These are phyloP conservation scores for Xanthoconium purpureum DNA, from an alignment of 768 basidiomycete genomes.

Conservation along the genomic window DNA sequence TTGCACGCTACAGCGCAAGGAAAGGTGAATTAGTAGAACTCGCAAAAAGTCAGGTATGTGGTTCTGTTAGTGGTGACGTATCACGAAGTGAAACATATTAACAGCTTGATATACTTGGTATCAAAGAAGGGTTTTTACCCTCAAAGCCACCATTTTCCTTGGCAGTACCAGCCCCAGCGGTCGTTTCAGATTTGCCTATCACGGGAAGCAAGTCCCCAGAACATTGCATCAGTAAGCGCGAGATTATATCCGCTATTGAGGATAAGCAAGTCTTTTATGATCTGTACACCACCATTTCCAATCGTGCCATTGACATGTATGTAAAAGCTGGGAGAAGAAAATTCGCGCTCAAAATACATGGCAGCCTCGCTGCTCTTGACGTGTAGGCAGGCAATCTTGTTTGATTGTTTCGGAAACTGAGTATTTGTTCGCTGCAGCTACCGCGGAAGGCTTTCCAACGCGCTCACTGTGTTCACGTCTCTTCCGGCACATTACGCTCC, in stretches of 20 bases:
- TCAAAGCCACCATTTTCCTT: constrained; percentile 67
- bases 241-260: constrained; percentile 56
- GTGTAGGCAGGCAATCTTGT: constrained; percentile 52
- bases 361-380: constrained; percentile 84
- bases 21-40: constrained; percentile 90
- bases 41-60: constrained; percentile 76
- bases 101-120: constrained; percentile 85
- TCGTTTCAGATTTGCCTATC: constrained; percentile 12
- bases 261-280: constrained; percentile 68
- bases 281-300: constrained; percentile 70
- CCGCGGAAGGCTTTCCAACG: constrained; percentile 59
- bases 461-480: constrained; percentile 69
- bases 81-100: constrained; percentile 2
- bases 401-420: constrained; percentile 9
- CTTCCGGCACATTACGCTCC: constrained; percentile 86
- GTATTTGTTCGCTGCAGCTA: constrained; percentile 43
- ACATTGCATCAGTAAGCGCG: constrained; percentile 51
- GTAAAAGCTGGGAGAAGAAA: constrained; percentile 80
- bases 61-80: not conserved
- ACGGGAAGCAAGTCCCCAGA: constrained; percentile 23
- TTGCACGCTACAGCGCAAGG: constrained; percentile 61
- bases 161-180: constrained; percentile 28
- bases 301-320: constrained; percentile 82
- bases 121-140: constrained; percentile 71
- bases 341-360: constrained; percentile 82